These are phyloP conservation scores for Paxillus involutus DNA, from an alignment of 768 basidiomycete genomes.

Conservation along the genomic window DNA sequence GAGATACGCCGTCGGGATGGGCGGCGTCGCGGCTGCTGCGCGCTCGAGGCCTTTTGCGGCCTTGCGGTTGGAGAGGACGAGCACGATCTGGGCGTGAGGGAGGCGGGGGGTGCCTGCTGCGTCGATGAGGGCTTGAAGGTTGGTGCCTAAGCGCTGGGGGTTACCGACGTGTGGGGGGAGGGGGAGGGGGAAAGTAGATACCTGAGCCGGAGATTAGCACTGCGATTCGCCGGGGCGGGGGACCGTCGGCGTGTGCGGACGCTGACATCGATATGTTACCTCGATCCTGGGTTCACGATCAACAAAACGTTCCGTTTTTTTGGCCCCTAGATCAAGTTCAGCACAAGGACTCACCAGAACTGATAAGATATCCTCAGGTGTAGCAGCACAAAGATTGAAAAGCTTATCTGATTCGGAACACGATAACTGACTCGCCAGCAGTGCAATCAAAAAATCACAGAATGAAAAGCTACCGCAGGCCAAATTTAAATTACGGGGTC, in stretches of 20 bases:
- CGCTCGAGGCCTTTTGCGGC: slow-evolving; percentile 86
- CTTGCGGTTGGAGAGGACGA: slow-evolving; percentile 91
- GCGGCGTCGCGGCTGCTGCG: slow-evolving; percentile 66
- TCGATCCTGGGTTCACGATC: no score
- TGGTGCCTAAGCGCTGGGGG: slow-evolving; percentile 61
- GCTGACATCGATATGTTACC: background rate
- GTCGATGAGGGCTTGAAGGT: slow-evolving; percentile 95
- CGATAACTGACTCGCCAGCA: no score
- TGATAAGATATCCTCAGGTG: background rate
- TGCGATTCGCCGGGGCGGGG: slow-evolving; percentile 37
- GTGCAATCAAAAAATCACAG: no score
- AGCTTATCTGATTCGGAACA: background rate
- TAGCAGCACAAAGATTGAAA: background rate
- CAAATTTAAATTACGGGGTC: no score
- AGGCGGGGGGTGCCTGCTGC: slow-evolving; percentile 75
- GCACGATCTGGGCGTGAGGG: slow-evolving; percentile 66
- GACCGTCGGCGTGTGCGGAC: background rate
- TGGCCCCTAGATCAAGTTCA: background rate
- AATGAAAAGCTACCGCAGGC: no score
- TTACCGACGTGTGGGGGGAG: background rate
- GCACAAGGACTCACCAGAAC: background rate
- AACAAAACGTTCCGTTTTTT: background rate
- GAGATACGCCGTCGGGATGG: slow-evolving; percentile 81
- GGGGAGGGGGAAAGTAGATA: slow-evolving; percentile 17
- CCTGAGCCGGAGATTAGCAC: slow-evolving; percentile 72